Conservation (phyloP, 129 eudicot genomes). For the Saussurea involucrata region DNA sequence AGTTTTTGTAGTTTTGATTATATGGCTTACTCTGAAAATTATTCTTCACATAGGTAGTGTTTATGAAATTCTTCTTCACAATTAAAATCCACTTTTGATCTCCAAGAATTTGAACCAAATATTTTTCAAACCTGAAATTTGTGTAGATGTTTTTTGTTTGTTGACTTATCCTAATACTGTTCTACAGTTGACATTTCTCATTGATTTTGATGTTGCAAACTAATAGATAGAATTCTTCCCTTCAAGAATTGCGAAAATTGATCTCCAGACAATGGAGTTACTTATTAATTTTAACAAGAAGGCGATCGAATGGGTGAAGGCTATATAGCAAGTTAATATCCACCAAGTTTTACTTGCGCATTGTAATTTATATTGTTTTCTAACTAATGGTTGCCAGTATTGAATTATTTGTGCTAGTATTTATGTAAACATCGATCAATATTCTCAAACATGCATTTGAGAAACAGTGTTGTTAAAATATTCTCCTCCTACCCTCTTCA, state of each 20-base stretch:
- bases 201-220: background rate
- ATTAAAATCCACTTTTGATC: background rate
- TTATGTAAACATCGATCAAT: background rate
- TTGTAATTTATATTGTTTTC: background rate
- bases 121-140: background rate
- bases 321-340: slow-evolving; percentile 4
- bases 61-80: background rate
- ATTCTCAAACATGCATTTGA: background rate
- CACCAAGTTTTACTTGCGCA: slow-evolving; percentile 4
- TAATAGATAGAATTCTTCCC: background rate
- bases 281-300: background rate
- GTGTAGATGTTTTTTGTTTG: background rate
- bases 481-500: background rate
- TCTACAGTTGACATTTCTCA: background rate
- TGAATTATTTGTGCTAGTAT: background rate
- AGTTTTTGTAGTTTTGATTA: slow-evolving; percentile 3
- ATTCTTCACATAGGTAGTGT: background rate
- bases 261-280: background rate
- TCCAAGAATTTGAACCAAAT: background rate
- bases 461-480: background rate
- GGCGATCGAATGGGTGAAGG: background rate
- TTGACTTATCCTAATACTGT: background rate
- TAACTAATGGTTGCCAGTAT: background rate
- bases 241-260: background rate
- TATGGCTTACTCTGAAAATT: background rate